phyloP scores from a whole-genome alignment of 306 rosid genomes.

The Echinosophora koreensis region DNA sequence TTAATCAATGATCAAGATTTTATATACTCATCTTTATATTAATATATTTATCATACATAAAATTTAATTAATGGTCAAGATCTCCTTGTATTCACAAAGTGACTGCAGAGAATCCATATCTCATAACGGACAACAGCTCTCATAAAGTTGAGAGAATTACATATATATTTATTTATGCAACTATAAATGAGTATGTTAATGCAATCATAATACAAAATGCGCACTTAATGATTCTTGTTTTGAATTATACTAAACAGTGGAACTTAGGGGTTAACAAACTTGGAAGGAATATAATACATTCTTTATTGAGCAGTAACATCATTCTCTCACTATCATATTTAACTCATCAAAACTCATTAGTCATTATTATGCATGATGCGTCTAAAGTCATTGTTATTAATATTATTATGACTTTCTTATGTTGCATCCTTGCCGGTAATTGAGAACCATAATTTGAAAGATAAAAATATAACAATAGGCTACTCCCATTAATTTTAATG shows the following conservation, averaged over 20 bases:
- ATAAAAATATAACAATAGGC: background rate
- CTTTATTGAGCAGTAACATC: background rate
- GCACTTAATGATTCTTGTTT: conserved; percentile 37
- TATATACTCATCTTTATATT: too few relatives aligned
- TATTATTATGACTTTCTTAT: conserved; percentile 13
- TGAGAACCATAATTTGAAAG: background rate
- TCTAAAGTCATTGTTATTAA: background rate
- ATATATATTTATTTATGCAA: background rate
- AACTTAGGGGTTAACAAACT: background rate
- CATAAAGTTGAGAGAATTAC: background rate
- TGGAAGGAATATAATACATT: background rate
- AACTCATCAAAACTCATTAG: conserved; percentile 13
- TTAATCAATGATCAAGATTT: too few relatives aligned
- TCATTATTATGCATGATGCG: conserved; percentile 13
- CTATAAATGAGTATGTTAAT: background rate
- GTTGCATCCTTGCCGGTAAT: background rate
- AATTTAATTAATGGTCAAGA: too few relatives aligned
- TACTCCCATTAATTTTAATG: conserved; percentile 5
- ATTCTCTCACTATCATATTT: background rate
- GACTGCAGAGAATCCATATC: too few relatives aligned
- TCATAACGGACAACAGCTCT: background rate
- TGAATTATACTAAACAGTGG: background rate
- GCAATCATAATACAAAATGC: background rate
- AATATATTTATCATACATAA: too few relatives aligned
- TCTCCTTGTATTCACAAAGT: too few relatives aligned